phyloP scores from a whole-genome alignment of 2,329 filamentous ascomycete species.

The Xylariaceae sp. region DNA sequence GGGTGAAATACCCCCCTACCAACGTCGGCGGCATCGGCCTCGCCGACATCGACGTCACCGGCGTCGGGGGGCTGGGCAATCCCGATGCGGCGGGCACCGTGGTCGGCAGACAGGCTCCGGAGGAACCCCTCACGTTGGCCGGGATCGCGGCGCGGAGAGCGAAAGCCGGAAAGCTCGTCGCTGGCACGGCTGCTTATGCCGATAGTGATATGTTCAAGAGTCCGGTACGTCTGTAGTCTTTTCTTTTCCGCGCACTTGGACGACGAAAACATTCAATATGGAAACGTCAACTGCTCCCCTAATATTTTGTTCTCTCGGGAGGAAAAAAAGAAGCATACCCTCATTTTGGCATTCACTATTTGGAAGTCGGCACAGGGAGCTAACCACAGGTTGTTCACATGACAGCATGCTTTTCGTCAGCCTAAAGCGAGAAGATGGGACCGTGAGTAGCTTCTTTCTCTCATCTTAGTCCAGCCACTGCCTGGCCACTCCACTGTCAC shows the following conservation, averaged over 20 bases:
- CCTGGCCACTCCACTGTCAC: too few relatives aligned
- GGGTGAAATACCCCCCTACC: conserved; percentile 9
- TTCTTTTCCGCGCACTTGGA: neutral
- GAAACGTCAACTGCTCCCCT: too few relatives aligned
- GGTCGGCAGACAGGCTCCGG: conserved; percentile 19
- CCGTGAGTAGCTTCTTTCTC: conserved; percentile 53
- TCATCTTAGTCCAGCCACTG: neutral
- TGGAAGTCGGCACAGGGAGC: neutral
- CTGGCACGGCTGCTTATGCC: conserved; percentile 69
- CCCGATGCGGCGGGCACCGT: conserved; percentile 4
- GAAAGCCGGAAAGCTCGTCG: conserved; percentile 66
- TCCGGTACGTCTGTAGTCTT: conserved; percentile 42
- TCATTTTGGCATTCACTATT: too few relatives aligned
- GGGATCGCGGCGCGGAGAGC: conserved; percentile 62
- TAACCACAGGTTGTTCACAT: neutral
- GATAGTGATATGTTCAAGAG: conserved; percentile 82
- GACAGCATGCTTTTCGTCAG: conserved; percentile 49
- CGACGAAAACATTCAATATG: too few relatives aligned
- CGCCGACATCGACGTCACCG: conserved; percentile 18
- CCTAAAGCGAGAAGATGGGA: conserved; percentile 80
- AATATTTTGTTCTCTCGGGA: too few relatives aligned
- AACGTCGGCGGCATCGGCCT: conserved; percentile 21
- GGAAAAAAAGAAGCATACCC: too few relatives aligned
- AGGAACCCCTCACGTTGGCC: conserved; percentile 51
- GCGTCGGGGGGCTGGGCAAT: too few relatives aligned